phyloP scores from a whole-genome alignment of 768 basidiomycete genomes.

The Suillus alpinus region DNA sequence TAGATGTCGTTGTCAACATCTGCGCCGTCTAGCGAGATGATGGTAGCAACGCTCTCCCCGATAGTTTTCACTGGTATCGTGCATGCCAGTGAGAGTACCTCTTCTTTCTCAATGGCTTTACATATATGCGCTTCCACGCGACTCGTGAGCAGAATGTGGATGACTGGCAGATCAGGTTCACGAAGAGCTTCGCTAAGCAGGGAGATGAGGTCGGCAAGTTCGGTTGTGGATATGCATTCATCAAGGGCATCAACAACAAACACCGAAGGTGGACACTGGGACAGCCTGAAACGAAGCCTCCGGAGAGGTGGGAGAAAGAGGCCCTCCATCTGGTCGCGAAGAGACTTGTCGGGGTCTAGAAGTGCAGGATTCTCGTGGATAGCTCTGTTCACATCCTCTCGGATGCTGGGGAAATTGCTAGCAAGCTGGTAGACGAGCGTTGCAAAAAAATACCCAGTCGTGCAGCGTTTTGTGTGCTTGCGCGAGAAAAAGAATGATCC shows the following conservation, averaged over 20 bases:
- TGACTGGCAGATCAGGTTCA: neutral
- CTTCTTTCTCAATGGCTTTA: neutral
- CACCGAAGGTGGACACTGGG: neutral
- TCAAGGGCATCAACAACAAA: neutral
- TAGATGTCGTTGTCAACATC: neutral
- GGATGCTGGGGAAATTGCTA: neutral
- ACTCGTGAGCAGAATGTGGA: neutral
- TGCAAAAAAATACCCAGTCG: neutral
- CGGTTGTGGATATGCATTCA: neutral
- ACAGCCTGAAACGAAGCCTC: neutral
- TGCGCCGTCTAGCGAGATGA: neutral
- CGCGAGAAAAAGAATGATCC: neutral
- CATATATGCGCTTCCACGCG: neutral
- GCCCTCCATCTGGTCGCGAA: neutral
- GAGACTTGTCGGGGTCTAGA: neutral
- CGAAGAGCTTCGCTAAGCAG: neutral
- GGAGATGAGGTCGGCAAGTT: neutral
- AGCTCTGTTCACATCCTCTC: neutral
- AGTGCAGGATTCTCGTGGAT: neutral
- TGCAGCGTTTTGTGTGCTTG: neutral
- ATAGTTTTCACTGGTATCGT: neutral
- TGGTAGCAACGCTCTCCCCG: neutral
- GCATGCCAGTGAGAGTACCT: neutral
- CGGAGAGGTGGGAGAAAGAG: neutral
- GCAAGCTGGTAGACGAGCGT: neutral